phyloP scores from a whole-genome alignment of 176 grass and related monocot species.

The Rhipidocladum racemiflorum region DNA sequence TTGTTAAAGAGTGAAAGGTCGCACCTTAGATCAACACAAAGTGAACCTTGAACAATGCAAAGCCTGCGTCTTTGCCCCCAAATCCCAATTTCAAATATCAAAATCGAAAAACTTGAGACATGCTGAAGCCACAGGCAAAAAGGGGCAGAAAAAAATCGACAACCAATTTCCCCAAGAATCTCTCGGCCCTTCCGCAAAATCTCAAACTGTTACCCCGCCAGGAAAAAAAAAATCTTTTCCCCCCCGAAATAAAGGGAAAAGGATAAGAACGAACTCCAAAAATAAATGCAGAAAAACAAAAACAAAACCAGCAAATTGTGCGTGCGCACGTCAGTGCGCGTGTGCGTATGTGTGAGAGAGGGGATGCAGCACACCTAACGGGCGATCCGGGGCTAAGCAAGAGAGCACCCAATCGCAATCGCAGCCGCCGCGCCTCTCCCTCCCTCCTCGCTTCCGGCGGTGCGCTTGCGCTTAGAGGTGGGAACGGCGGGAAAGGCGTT shows the following conservation, averaged over 20 bases:
- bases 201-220: not conserved
- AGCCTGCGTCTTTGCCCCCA: not conserved
- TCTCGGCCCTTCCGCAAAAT: slow-evolving; percentile 6
- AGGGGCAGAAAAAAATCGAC: not conserved
- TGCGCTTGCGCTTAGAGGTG: not conserved
- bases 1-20: not conserved
- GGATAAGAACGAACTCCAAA: slow-evolving; percentile 21
- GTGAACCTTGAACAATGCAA: not conserved
- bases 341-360: not conserved
- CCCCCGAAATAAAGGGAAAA: not conserved
- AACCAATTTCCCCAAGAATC: slow-evolving; percentile 3
- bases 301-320: not conserved
- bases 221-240: not conserved
- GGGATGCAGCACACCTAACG: not conserved
- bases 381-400: slow-evolving; percentile 11
- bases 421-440: not conserved
- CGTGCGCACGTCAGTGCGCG: not conserved
- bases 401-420: not conserved
- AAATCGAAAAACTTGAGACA: not conserved
- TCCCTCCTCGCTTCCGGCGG: not conserved
- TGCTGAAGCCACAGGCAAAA: not conserved
- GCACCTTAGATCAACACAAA: not conserved
- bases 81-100: not conserved
- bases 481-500: not conserved
- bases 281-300: not conserved